These are phyloP conservation scores for Didymella segeticola DNA, from an alignment of 2,329 filamentous ascomycete species.

Conservation along the genomic window DNA sequence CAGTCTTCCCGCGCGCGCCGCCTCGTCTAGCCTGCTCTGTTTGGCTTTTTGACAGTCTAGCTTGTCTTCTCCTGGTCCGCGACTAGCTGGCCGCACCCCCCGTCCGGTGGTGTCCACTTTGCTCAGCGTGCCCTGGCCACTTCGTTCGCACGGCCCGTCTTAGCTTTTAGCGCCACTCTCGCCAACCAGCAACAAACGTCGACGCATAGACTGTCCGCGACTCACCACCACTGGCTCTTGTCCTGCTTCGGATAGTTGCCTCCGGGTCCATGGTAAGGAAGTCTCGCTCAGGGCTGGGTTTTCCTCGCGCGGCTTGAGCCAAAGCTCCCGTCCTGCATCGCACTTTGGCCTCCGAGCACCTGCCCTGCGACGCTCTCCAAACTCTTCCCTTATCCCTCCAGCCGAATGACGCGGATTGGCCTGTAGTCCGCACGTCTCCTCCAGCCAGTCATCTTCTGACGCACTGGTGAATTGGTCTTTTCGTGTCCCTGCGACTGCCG, in stretches of 20 bases:
- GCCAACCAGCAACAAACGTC: conserved; percentile 42
- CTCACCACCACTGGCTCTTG: conserved; percentile 35
- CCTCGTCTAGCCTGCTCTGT: conserved; percentile 2
- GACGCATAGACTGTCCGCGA: conserved; percentile 40
- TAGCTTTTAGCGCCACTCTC: conserved; percentile 31
- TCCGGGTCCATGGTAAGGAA: conserved; percentile 49
- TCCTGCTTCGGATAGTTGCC: conserved; percentile 44
- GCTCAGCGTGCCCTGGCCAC: conserved; percentile 30
- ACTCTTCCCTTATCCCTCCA: conserved; percentile 37
- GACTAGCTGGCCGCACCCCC: conserved; percentile 25
- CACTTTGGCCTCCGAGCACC: conserved; percentile 36
- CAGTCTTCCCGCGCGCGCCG: conserved; percentile 8
- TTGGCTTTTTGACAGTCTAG: background rate
- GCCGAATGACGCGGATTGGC: conserved; percentile 48
- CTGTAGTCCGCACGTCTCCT: conserved; percentile 32
- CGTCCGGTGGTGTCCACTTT: conserved; percentile 26
- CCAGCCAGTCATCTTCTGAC: conserved; percentile 39
- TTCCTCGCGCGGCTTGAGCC: conserved; percentile 43
- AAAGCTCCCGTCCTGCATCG: conserved; percentile 39
- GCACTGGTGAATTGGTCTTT: conserved; percentile 38
- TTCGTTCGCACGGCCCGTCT: conserved; percentile 39
- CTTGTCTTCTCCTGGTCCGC: conserved; percentile 16
- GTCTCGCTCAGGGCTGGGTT: conserved; percentile 40
- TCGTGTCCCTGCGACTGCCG: conserved; percentile 41
- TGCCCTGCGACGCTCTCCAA: conserved; percentile 48